Conservation (phyloP, 306 rosid species). For the Vachellia pachyceras region DNA sequence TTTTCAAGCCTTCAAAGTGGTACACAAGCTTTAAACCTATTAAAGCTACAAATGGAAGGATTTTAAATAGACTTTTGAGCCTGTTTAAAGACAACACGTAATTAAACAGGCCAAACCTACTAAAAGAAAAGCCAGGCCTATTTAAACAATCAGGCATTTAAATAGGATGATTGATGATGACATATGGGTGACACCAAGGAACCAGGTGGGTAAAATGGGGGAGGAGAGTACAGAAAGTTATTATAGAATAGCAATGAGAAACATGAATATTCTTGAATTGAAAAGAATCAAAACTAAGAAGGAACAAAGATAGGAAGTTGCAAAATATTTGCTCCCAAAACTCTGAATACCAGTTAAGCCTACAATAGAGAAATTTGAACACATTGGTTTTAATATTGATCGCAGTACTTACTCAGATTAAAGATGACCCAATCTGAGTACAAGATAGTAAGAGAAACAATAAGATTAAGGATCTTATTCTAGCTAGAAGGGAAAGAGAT, state of each 20-base stretch:
- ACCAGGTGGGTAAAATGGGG: background rate
- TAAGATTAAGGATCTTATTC: background rate
- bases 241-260: slow-evolving; percentile 5
- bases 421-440: background rate
- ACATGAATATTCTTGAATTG: background rate
- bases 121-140: too few species aligned
- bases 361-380: background rate
- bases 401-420: background rate
- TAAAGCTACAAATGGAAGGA: too few species aligned
- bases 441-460: background rate
- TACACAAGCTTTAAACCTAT: too few species aligned
- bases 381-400: slow-evolving; percentile 2
- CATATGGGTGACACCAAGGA: background rate
- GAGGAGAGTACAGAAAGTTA: background rate
- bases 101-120: too few species aligned
- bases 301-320: background rate
- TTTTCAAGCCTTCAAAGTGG: too few species aligned
- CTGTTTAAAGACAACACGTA: too few species aligned
- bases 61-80: too few species aligned
- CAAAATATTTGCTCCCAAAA: background rate
- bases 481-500: background rate
- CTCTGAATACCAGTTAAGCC: background rate
- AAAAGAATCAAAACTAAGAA: background rate
- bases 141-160: too few species aligned
- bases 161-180: background rate